A percentile compares a stretch with the other conserved stretches of the same genome.
phyloP scores from a whole-genome alignment of 768 basidiomycete species.

The Boletales sp. region DNA sequence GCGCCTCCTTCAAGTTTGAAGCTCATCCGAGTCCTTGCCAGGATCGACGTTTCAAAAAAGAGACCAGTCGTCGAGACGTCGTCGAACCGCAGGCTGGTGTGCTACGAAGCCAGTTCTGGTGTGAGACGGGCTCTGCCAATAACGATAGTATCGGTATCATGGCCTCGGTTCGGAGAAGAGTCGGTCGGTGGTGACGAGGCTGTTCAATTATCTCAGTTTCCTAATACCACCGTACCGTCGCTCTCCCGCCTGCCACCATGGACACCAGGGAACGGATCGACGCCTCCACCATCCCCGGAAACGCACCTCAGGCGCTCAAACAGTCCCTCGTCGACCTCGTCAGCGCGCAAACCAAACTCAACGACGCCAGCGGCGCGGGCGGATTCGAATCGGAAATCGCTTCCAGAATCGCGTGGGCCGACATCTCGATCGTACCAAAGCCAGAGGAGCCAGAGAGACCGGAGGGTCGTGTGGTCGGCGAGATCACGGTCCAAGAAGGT shows the following conservation, averaged over 20 bases:
- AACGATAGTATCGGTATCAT: too few species aligned
- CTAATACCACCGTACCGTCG: too few species aligned
- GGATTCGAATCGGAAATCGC: constrained; percentile 22
- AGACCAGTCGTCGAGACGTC: too few species aligned
- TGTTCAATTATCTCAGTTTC: too few species aligned
- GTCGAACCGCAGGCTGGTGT: too few species aligned
- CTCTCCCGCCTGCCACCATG: constrained; percentile 1
- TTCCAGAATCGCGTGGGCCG: constrained; percentile 32
- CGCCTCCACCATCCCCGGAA: constrained; percentile 24
- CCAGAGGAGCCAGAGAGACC: constrained; percentile 40
- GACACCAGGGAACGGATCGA: constrained; percentile 14
- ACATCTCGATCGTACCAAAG: constrained; percentile 42
- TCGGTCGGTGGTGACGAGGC: too few species aligned
- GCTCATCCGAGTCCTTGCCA: too few species aligned
- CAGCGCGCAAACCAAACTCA: constrained; percentile 1
- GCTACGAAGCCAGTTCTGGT: too few species aligned
- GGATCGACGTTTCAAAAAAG: too few species aligned
- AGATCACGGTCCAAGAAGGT: constrained; percentile 44
- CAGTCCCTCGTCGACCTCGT: constrained; percentile 21
- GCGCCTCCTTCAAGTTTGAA: too few species aligned
- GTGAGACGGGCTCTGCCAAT: too few species aligned
- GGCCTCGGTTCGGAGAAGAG: too few species aligned
- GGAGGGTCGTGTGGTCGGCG: constrained; percentile 46
- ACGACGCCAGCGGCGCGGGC: constrained; percentile 7
- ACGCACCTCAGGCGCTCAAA: constrained; percentile 27